These are phyloP conservation scores for Diaporthe capsici DNA, from an alignment of 2,329 filamentous ascomycete genomes.

Conservation along the genomic window DNA sequence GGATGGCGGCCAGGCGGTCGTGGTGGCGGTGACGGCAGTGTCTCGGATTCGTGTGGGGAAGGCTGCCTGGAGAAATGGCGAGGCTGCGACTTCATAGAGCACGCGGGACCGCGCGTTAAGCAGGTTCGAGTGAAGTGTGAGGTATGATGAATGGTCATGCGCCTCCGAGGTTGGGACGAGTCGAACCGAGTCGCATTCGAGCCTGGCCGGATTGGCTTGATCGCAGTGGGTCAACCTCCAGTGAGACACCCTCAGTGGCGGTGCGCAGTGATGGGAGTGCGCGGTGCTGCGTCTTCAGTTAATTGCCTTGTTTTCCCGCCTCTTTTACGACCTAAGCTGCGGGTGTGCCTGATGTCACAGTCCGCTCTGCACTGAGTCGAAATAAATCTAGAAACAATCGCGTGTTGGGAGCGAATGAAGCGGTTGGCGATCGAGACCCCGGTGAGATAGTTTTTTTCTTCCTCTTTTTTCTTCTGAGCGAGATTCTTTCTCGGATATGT, in stretches of 20 bases:
- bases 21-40: slow-evolving; percentile 29
- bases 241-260: not conserved
- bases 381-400: not conserved
- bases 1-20: slow-evolving; percentile 33
- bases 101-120: slow-evolving; percentile 20
- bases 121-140: not conserved
- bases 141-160: slow-evolving; percentile 16
- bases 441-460: not conserved
- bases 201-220: slow-evolving; percentile 7
- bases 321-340: slow-evolving; percentile 5
- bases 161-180: slow-evolving; percentile 5
- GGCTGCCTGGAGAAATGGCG: slow-evolving; percentile 33
- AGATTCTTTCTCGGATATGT: not conserved
- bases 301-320: not conserved
- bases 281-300: not conserved
- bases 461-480: not conserved
- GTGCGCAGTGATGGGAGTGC: not conserved
- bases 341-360: slow-evolving; percentile 6
- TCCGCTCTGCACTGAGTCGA: slow-evolving; percentile 2
- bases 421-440: not conserved
- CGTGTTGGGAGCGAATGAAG: not conserved
- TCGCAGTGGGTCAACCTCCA: not conserved
- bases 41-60: slow-evolving; percentile 39
- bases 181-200: slow-evolving; percentile 17
- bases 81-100: slow-evolving; percentile 38